phyloP scores from a whole-genome alignment of 2,329 filamentous ascomycete genomes.

The Aspergillus costaricaensis region DNA sequence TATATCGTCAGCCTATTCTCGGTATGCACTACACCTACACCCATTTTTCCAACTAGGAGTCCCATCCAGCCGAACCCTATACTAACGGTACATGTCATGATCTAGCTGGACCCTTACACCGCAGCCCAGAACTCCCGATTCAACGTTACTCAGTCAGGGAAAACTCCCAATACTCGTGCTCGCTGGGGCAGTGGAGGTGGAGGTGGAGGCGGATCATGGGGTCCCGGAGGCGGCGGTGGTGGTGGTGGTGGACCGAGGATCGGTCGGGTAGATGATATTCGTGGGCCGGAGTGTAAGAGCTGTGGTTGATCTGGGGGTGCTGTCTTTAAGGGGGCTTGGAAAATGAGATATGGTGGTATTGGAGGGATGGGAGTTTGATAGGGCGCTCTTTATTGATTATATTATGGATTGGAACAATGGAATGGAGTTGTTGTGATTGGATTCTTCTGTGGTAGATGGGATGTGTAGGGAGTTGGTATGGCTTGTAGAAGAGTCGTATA shows the following conservation, averaged over 20 bases:
- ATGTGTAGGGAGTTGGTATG: too few species aligned
- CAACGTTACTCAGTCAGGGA: constrained; percentile 41
- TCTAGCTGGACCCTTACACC: constrained; percentile 48
- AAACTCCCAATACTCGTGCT: constrained; percentile 25
- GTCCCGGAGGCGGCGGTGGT: constrained; percentile 28
- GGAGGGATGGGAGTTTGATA: background rate
- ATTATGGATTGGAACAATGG: too few species aligned
- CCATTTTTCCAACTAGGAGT: background rate
- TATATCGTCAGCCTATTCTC: constrained; percentile 53
- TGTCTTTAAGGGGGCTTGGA: background rate
- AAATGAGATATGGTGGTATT: background rate
- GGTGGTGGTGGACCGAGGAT: constrained; percentile 28
- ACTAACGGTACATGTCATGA: background rate
- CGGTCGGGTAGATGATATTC: constrained; percentile 51
- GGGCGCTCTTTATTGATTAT: background rate
- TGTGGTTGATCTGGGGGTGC: constrained; percentile 35
- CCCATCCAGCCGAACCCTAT: background rate
- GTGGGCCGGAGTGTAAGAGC: constrained; percentile 51
- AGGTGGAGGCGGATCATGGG: constrained; percentile 33
- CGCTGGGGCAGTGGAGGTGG: constrained; percentile 32
- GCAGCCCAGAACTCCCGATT: constrained; percentile 50
- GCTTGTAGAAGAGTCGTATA: too few species aligned
- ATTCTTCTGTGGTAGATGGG: too few species aligned
- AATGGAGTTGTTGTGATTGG: too few species aligned
- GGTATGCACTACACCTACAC: constrained; percentile 34